Percentiles rank a stretch among this genome's conserved stretches.
These are phyloP conservation scores for Cladosporium austrohemisphaericum DNA, from an alignment of 2,329 filamentous ascomycete species.

Conservation along the genomic window DNA sequence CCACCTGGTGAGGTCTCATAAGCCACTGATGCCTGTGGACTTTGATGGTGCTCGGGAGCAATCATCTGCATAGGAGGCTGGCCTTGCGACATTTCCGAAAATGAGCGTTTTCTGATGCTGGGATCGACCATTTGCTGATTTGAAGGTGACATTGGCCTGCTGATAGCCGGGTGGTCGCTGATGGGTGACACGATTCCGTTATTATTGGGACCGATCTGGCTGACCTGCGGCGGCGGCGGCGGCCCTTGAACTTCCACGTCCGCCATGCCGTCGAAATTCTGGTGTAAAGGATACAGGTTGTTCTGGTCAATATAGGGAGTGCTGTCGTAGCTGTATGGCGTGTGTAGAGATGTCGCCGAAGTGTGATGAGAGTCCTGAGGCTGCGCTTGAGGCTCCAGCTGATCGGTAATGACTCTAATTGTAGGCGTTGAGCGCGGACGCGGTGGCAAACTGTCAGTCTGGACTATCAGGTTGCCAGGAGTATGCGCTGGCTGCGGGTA, in stretches of 20 bases:
- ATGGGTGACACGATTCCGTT: conserved; percentile 4
- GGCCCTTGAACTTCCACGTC: conserved; percentile 15
- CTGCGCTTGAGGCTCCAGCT: conserved; percentile 15
- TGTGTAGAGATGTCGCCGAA: conserved; percentile 14
- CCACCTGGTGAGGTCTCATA: conserved; percentile 5
- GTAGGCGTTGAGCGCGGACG: conserved; percentile 19
- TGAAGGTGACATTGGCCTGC: conserved; percentile 24
- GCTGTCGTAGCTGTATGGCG: conserved; percentile 3
- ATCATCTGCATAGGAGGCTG: conserved; percentile 7
- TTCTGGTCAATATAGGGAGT: background rate
- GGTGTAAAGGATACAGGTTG: background rate
- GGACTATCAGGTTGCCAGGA: background rate
- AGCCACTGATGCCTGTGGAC: background rate
- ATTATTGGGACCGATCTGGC: background rate
- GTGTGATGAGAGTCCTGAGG: conserved; percentile 24
- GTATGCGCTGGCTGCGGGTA: conserved; percentile 9
- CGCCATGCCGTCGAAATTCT: background rate
- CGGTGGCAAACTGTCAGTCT: conserved; percentile 20
- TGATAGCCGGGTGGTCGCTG: conserved; percentile 21
- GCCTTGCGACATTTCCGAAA: conserved; percentile 28
- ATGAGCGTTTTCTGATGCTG: conserved; percentile 28
- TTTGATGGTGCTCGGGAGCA: conserved; percentile 1
- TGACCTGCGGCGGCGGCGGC: no score
- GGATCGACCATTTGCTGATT: conserved; percentile 22
- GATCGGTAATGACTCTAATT: conserved; percentile 25